phyloP scores from a whole-genome alignment of 139 green algal genomes.

The Tetraselmis striata region DNA sequence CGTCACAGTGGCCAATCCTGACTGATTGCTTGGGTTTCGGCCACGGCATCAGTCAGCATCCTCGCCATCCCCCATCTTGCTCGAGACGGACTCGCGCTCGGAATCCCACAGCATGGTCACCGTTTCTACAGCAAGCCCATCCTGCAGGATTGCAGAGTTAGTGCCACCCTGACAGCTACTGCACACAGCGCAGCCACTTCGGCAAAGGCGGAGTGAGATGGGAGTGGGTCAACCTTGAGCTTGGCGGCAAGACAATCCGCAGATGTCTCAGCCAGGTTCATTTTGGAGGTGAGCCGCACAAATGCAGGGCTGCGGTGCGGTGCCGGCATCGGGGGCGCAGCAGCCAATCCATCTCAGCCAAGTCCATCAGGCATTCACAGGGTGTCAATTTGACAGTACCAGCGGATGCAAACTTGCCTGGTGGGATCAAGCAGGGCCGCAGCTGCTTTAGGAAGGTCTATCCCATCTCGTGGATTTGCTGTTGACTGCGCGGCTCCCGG shows the following conservation, averaged over 20 bases:
- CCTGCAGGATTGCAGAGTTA: too few relatives aligned
- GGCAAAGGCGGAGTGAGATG: too few relatives aligned
- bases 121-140: conserved; percentile 82
- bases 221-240: conserved; percentile 75
- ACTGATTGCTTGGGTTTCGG: background rate
- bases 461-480: conserved; percentile 45
- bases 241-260: conserved; percentile 70
- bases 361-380: too few relatives aligned
- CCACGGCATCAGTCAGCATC: background rate
- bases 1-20: conserved; percentile 4
- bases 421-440: conserved; percentile 34
- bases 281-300: conserved; percentile 33
- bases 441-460: conserved; percentile 64
- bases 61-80: background rate
- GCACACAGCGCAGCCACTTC: too few relatives aligned
- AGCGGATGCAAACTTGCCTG: too few relatives aligned
- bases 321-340: too few relatives aligned
- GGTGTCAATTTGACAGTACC: too few relatives aligned
- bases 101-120: conserved; percentile 86
- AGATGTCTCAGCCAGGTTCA: conserved; percentile 31
- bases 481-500: too few relatives aligned
- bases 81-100: conserved; percentile 29
- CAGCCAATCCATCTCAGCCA: too few relatives aligned
- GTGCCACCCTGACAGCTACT: too few relatives aligned
- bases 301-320: too few relatives aligned